These are phyloP conservation scores for Heracleum sosnowskyi DNA, from an alignment of 129 eudicot species.

Conservation along the genomic window DNA sequence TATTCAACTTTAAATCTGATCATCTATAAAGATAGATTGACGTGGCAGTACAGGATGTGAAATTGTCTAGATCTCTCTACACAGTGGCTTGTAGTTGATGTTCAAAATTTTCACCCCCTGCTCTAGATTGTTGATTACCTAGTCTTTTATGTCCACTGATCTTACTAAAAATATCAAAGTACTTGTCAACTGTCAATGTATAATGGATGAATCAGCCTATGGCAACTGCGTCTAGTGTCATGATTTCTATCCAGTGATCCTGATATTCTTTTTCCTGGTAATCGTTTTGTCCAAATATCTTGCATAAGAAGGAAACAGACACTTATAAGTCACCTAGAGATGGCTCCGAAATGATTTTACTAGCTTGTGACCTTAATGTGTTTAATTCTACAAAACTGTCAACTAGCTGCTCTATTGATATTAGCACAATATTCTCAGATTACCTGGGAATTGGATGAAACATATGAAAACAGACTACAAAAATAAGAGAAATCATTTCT, in stretches of 20 bases:
- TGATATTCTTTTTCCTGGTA: background rate
- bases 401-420: background rate
- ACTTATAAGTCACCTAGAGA: no score
- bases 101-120: background rate
- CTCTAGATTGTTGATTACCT: background rate
- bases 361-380: background rate
- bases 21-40: slow-evolving; percentile 7
- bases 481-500: no score
- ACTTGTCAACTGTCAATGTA: background rate
- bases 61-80: background rate
- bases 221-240: background rate
- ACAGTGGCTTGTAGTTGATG: background rate
- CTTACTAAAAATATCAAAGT: background rate
- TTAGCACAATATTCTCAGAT: background rate
- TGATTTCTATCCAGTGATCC: background rate
- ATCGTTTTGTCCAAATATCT: no score
- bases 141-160: background rate
- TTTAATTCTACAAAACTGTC: background rate
- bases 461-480: no score
- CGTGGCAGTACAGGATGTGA: background rate
- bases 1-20: slow-evolving; percentile 22
- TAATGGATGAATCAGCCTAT: background rate
- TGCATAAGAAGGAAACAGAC: background rate
- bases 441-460: no score
- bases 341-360: background rate